These are phyloP conservation scores for Lathyrus oleraceus DNA, from an alignment of 306 rosid genomes.

Conservation along the genomic window DNA sequence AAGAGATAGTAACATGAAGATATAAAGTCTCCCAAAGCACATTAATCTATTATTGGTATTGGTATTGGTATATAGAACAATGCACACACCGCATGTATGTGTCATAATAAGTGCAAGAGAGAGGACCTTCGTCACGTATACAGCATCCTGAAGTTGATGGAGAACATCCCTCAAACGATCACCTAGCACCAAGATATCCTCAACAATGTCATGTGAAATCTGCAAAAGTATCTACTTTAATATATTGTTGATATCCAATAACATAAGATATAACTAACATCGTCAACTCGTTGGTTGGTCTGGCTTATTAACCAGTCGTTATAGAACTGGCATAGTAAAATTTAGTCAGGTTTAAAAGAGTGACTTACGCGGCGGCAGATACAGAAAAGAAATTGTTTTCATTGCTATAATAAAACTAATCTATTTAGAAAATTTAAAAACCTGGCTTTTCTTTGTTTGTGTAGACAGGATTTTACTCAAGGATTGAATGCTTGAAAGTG, in stretches of 20 bases:
- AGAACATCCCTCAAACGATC: constrained; percentile 71
- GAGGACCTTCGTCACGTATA: constrained; percentile 77
- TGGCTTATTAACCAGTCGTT: not conserved
- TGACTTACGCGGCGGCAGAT: not conserved
- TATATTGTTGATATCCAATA: constrained; percentile 20
- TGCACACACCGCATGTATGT: not conserved
- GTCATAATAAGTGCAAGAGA: constrained; percentile 18
- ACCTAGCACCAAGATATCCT: constrained; percentile 86
- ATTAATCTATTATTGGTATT: constrained; percentile 19
- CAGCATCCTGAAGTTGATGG: constrained; percentile 92
- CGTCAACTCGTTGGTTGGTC: constrained; percentile 16
- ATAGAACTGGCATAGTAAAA: not conserved
- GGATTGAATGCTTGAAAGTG: constrained; percentile 87
- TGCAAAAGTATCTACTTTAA: constrained; percentile 43
- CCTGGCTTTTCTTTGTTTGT: constrained; percentile 82
- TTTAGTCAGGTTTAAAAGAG: not conserved
- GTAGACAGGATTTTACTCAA: constrained; percentile 82
- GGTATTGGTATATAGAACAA: not conserved
- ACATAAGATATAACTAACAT: constrained; percentile 9
- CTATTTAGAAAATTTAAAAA: constrained; percentile 37
- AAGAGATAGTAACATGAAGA: constrained; percentile 13
- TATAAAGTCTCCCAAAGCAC: not conserved
- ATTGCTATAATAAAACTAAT: constrained; percentile 3
- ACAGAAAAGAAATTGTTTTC: constrained; percentile 10
- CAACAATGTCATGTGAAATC: constrained; percentile 81